These are phyloP conservation scores for Leccinum pachyderme DNA, from an alignment of 1,284 basidiomycete species.

Conservation along the genomic window DNA sequence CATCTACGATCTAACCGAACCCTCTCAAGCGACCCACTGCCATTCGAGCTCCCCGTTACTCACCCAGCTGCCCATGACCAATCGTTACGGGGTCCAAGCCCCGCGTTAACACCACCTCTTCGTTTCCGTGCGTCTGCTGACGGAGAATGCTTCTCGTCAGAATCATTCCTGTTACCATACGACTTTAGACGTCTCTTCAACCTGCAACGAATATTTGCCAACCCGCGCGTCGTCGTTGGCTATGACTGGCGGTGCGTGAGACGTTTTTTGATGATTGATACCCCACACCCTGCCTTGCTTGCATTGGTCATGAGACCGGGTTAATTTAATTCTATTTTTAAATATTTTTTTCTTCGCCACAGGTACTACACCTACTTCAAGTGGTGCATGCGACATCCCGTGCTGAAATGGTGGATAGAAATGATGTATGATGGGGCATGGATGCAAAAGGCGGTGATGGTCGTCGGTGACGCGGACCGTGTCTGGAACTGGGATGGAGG, in stretches of 20 bases:
- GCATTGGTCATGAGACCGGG: not conserved
- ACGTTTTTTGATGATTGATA: not conserved
- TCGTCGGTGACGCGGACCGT: constrained; percentile 35
- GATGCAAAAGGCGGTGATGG: constrained; percentile 38
- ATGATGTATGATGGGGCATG: constrained; percentile 37
- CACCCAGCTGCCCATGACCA: constrained; percentile 17
- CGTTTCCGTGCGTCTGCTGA: constrained; percentile 43
- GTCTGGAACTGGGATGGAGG: constrained; percentile 21
- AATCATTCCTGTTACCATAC: constrained; percentile 54
- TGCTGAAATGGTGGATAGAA: constrained; percentile 46
- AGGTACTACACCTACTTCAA: constrained; percentile 47
- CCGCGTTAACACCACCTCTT: constrained; percentile 38
- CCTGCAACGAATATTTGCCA: constrained; percentile 29
- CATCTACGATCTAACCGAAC: constrained; percentile 32
- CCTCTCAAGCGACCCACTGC: constrained; percentile 28
- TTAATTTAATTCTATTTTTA: not conserved
- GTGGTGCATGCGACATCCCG: constrained; percentile 42
- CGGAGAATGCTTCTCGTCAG: constrained; percentile 50
- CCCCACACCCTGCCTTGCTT: not conserved
- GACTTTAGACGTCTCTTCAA: constrained; percentile 50
- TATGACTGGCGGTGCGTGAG: constrained; percentile 23
- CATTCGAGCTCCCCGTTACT: constrained; percentile 11
- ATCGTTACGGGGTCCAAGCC: constrained; percentile 20
- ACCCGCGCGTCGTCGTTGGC: constrained; percentile 24
- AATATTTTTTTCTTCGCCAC: not conserved